Conservation (phyloP, 2,329 filamentous ascomycete species). For the Arachnomyces sp. region DNA sequence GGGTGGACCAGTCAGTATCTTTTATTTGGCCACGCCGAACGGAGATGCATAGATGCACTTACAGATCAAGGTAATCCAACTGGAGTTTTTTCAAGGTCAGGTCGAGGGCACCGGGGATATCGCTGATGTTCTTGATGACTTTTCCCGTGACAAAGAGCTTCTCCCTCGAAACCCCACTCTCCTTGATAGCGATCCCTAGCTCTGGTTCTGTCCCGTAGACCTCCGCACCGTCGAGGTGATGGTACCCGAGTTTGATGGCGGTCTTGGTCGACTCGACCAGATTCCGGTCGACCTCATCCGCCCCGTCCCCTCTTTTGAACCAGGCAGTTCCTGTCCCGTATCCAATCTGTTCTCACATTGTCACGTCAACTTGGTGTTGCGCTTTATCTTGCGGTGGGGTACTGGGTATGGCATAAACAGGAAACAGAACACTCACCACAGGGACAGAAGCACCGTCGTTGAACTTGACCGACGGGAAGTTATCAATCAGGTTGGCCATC, state of each 20-base stretch:
- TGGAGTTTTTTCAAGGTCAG: constrained; percentile 52
- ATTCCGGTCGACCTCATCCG: constrained; percentile 42
- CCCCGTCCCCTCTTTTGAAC: constrained; percentile 46
- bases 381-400: background rate
- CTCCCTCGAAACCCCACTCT: constrained; percentile 38
- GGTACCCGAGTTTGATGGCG: constrained; percentile 52
- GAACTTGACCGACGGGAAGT: constrained; percentile 43
- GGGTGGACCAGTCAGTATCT: constrained; percentile 2
- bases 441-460: constrained; percentile 51
- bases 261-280: constrained; percentile 49
- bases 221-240: constrained; percentile 57
- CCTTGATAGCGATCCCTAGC: constrained; percentile 41
- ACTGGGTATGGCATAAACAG: constrained; percentile 3
- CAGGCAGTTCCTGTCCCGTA: constrained; percentile 58
- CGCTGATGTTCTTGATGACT: constrained; percentile 42
- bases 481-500: constrained; percentile 16
- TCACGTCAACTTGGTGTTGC: too few species aligned
- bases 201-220: constrained; percentile 44
- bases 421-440: constrained; percentile 33
- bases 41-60: constrained; percentile 14
- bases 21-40: background rate
- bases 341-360: constrained; percentile 43
- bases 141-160: constrained; percentile 51
- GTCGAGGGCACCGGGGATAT: constrained; percentile 49
- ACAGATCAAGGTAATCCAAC: constrained; percentile 56